These are phyloP conservation scores for Smallanthus sonchifolius DNA, from an alignment of 129 eudicot genomes.

Conservation along the genomic window DNA sequence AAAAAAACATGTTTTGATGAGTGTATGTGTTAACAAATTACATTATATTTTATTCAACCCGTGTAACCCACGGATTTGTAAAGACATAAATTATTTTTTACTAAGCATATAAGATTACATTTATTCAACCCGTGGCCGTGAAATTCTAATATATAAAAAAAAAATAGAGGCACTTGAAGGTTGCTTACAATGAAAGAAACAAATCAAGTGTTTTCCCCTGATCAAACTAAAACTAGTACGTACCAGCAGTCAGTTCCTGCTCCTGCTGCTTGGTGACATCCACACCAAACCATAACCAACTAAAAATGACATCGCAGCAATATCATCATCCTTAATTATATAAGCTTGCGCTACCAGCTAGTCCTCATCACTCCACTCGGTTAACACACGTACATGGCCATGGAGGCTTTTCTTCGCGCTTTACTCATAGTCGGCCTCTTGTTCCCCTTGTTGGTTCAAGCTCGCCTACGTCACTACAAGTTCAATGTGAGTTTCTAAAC, in stretches of 20 bases:
- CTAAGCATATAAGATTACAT: no score
- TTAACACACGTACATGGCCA: not conserved
- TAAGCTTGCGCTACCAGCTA: slow-evolving; percentile 41
- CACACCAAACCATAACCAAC: slow-evolving; percentile 18
- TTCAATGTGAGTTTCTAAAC: slow-evolving; percentile 46
- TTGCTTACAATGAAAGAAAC: slow-evolving; percentile 27
- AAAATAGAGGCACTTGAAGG: no score
- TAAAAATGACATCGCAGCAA: slow-evolving; percentile 46
- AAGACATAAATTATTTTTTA: no score
- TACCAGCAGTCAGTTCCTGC: slow-evolving; percentile 14
- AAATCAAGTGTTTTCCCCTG: slow-evolving; percentile 5
- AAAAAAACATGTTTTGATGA: no score
- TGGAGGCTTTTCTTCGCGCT: slow-evolving; percentile 37
- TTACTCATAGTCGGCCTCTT: slow-evolving; percentile 37
- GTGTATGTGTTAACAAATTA: no score
- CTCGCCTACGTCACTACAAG: slow-evolving; percentile 54
- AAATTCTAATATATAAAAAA: no score
- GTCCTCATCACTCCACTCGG: slow-evolving; percentile 1
- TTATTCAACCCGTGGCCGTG: no score
- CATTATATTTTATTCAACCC: no score
- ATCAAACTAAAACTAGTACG: slow-evolving; percentile 26
- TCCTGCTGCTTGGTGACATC: slow-evolving; percentile 11
- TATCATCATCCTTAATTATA: slow-evolving; percentile 21
- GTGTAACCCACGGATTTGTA: no score
- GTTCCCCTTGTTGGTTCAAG: slow-evolving; percentile 44